Percentiles rank a stretch among this genome's conserved stretches.
These are phyloP conservation scores for Penicillium cataractarum DNA, from an alignment of 495 filamentous ascomycete genomes.

Conservation along the genomic window DNA sequence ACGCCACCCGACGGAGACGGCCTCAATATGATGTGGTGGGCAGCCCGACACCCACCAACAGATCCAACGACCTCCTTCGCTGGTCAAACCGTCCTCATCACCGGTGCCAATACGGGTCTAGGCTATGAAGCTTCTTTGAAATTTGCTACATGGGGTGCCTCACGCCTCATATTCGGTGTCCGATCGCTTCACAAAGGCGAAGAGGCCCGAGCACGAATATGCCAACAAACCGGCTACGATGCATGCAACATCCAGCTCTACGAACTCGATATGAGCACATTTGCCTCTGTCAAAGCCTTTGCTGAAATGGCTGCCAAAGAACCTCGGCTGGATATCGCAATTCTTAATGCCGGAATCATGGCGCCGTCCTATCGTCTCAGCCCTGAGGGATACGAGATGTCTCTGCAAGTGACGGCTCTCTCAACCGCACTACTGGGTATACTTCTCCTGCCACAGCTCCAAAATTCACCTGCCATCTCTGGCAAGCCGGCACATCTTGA, in stretches of 20 bases:
- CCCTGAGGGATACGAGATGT: not conserved
- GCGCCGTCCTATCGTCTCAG: not conserved
- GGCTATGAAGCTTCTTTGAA: conserved; percentile 25
- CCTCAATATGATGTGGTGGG: conserved; percentile 8
- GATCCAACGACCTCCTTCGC: conserved; percentile 20
- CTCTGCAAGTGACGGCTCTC: not conserved
- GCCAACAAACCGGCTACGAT: not conserved
- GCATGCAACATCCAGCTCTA: not conserved
- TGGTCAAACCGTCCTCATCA: conserved; percentile 25
- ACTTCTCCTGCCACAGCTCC: not conserved
- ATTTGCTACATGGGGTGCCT: conserved; percentile 9
- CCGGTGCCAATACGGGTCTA: conserved; percentile 28
- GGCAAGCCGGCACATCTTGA: not conserved
- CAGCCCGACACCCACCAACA: conserved; percentile 18
- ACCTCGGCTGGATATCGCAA: not conserved
- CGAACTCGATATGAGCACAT: not conserved
- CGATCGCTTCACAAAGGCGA: not conserved
- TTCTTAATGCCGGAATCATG: not conserved
- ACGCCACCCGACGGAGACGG: conserved; percentile 7
- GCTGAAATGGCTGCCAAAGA: not conserved
- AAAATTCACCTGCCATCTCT: not conserved
- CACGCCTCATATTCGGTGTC: not conserved
- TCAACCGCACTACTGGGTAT: not conserved
- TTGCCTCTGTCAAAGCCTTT: not conserved
- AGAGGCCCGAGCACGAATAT: not conserved